Conservation (phyloP, 495 filamentous ascomycete species). For the Penicillium robsamsonii region DNA sequence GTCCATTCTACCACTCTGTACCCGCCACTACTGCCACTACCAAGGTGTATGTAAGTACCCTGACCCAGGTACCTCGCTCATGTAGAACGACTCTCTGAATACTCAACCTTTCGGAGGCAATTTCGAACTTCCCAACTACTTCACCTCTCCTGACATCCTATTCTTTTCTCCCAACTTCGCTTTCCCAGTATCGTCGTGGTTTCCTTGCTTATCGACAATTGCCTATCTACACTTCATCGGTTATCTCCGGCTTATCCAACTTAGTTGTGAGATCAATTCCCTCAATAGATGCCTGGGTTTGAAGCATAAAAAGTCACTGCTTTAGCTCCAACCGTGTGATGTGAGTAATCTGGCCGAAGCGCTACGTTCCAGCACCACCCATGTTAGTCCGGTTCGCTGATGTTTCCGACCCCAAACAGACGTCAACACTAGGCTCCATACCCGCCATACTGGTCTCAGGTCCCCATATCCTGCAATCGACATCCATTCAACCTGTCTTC, state of each 20-base stretch:
- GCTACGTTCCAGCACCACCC: not conserved
- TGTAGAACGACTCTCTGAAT: constrained; percentile 1
- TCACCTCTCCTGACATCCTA: constrained; percentile 11
- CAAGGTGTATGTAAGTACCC: constrained; percentile 19
- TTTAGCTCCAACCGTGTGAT: constrained; percentile 7
- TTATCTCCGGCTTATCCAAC: constrained; percentile 41
- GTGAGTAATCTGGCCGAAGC: constrained; percentile 6
- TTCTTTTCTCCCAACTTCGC: constrained; percentile 6
- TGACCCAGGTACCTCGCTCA: constrained; percentile 23
- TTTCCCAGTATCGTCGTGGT: not conserved
- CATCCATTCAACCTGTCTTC: not conserved
- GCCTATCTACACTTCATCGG: constrained; percentile 28
- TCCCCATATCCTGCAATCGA: constrained; percentile 22
- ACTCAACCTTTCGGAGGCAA: constrained; percentile 21
- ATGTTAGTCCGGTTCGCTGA: constrained; percentile 7
- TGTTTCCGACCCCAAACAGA: constrained; percentile 15
- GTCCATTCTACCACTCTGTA: not conserved
- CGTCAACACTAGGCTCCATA: constrained; percentile 18
- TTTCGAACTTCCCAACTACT: constrained; percentile 15
- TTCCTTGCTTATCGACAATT: constrained; percentile 32
- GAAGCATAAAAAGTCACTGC: not conserved
- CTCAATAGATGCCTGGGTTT: constrained; percentile 12
- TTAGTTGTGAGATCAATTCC: constrained; percentile 13
- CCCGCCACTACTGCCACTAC: constrained; percentile 24
- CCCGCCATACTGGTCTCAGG: constrained; percentile 25